phyloP scores from a whole-genome alignment of 768 basidiomycete genomes.

The Kwoniella sp. region DNA sequence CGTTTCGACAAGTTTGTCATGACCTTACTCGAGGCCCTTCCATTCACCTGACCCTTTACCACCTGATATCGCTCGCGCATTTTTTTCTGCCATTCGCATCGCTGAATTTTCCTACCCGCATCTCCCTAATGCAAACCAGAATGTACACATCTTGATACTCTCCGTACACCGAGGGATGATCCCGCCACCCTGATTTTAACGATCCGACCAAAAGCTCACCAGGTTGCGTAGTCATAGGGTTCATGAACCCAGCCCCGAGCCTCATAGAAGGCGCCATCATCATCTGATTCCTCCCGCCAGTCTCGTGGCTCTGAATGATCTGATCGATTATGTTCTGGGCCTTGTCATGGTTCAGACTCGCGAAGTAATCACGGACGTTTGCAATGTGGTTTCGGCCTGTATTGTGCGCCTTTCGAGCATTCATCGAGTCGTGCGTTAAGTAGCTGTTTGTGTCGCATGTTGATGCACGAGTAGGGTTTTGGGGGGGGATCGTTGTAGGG shows the following conservation, averaged over 20 bases:
- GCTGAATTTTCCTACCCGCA: too few relatives aligned
- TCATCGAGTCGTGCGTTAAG: constrained; percentile 51
- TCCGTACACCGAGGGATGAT: too few relatives aligned
- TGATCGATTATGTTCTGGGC: constrained; percentile 98
- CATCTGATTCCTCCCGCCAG: constrained; percentile 58
- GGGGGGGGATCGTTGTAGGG: background rate
- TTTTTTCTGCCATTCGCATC: too few relatives aligned
- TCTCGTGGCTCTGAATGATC: constrained; percentile 91
- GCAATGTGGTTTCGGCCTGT: constrained; percentile 93
- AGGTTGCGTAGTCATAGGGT: constrained; percentile 33
- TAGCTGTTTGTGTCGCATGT: constrained; percentile 13
- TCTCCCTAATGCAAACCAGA: too few relatives aligned
- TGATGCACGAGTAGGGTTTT: too few relatives aligned
- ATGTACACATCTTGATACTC: background rate
- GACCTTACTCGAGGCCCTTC: too few relatives aligned
- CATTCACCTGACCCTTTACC: too few relatives aligned
- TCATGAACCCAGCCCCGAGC: constrained; percentile 49
- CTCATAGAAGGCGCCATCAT: constrained; percentile 50
- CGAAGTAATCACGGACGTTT: constrained; percentile 90
- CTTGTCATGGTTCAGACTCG: constrained; percentile 73
- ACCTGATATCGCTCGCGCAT: too few relatives aligned
- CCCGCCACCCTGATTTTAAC: too few relatives aligned
- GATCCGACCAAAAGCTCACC: constrained; percentile 8
- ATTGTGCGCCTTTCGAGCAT: constrained; percentile 88
- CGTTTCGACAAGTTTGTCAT: too few relatives aligned